Percentiles rank a stretch among this genome's conserved stretches.
Evolutionary conservation across 257 asterid species (phyloP).

Genomic region (Solanum etuberosum): DNA sequence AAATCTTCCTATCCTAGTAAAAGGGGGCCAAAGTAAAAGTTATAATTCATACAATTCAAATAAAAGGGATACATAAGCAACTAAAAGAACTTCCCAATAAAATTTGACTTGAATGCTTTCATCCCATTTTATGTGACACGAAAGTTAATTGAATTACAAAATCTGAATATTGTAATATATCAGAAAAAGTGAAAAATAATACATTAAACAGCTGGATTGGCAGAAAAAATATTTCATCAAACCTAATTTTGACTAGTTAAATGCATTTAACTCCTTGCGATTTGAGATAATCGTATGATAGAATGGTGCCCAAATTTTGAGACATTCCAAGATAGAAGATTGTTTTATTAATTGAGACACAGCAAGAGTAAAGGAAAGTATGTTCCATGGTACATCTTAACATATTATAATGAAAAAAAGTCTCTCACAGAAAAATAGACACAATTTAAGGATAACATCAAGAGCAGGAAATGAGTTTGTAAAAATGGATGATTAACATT

Average conservation of each 20-base stretch:
- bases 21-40: background rate
- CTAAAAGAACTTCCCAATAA: background rate
- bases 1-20: background rate
- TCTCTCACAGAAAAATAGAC: background rate
- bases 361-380: background rate
- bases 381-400: background rate
- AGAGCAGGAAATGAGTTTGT: background rate
- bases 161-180: background rate
- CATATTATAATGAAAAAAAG: background rate
- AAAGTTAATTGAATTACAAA: background rate
- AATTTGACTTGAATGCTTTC: background rate
- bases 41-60: background rate
- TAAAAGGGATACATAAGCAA: background rate
- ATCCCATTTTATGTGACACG: background rate
- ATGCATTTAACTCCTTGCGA: background rate
- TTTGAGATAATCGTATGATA: background rate
- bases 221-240: background rate
- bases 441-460: background rate
- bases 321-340: background rate
- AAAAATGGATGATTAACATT: background rate
- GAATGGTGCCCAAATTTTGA: background rate
- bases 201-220: background rate
- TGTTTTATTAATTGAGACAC: background rate
- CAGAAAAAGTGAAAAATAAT: background rate
- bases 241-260: background rate